Evolutionary conservation across 2,329 filamentous ascomycete genomes (phyloP).

Genomic region (Shiraia sp.): DNA sequence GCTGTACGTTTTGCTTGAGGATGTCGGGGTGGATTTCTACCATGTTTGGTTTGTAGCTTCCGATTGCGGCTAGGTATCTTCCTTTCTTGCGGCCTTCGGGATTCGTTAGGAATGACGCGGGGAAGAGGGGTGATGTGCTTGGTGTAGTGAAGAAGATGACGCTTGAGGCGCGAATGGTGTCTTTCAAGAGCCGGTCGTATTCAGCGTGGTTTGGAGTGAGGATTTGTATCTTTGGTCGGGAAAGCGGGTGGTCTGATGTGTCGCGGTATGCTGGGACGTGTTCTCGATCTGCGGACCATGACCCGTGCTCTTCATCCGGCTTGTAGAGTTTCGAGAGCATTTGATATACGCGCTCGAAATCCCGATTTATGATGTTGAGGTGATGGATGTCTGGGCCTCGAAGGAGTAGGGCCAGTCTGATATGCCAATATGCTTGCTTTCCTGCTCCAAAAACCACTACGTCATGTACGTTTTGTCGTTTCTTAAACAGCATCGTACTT

Average conservation of each 20-base stretch:
- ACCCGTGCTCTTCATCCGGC: conserved; percentile 40
- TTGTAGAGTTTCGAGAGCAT: conserved; percentile 61
- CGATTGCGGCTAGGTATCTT: conserved; percentile 72
- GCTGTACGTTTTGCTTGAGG: conserved; percentile 64
- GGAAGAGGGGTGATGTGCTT: conserved; percentile 73
- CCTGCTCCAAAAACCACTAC: conserved; percentile 86
- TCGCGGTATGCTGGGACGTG: conserved; percentile 19
- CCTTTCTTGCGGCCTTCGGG: conserved; percentile 71
- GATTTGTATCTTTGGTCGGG: conserved; percentile 64
- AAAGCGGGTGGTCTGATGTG: conserved; percentile 17
- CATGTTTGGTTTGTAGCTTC: conserved; percentile 74
- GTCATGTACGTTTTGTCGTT: conserved; percentile 71
- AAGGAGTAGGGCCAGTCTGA: conserved; percentile 78
- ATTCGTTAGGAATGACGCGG: conserved; percentile 70
- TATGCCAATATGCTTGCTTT: conserved; percentile 92
- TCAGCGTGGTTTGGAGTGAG: conserved; percentile 73
- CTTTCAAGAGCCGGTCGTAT: conserved; percentile 67
- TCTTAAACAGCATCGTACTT: conserved; percentile 63
- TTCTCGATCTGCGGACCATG: conserved; percentile 13
- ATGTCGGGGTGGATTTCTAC: conserved; percentile 80
- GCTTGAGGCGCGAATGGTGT: conserved; percentile 72
- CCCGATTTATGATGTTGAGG: conserved; percentile 81
- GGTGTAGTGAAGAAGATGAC: conserved; percentile 91
- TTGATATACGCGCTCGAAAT: conserved; percentile 61
- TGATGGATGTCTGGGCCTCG: conserved; percentile 71